Percentiles rank a stretch among this genome's conserved stretches.
These are phyloP conservation scores for Carallia brachiata DNA, from an alignment of 345 rosid genomes.

Conservation along the genomic window DNA sequence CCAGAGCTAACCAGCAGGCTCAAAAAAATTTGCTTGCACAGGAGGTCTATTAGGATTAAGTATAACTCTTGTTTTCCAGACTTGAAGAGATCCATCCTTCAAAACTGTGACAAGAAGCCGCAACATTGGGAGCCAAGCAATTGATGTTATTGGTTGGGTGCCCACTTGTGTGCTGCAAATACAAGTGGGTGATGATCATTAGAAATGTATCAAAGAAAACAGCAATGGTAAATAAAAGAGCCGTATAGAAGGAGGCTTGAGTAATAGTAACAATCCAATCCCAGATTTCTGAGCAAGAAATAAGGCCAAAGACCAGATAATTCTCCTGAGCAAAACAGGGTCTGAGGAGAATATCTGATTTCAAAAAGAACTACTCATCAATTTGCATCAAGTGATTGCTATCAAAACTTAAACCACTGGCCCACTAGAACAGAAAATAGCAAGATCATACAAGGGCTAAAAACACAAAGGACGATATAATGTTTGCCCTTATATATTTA, in stretches of 20 bases:
- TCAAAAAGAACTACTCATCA: neutral
- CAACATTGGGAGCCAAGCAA: conserved; percentile 84
- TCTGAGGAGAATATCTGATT: neutral
- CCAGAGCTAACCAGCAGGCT: conserved; percentile 65
- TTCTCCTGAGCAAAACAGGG: neutral
- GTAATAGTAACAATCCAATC: neutral
- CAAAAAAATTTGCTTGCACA: conserved; percentile 88
- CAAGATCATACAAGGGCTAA: neutral
- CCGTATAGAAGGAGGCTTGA: neutral
- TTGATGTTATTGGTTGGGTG: conserved; percentile 85
- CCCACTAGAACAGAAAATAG: neutral
- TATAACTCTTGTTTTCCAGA: conserved; percentile 80
- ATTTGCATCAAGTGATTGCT: conserved; percentile 2
- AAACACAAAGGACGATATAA: too few species aligned
- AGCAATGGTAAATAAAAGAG: neutral
- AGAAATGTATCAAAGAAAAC: conserved; percentile 2
- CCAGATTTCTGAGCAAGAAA: neutral
- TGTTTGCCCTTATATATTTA: neutral
- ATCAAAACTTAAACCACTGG: neutral
- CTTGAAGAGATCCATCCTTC: conserved; percentile 91
- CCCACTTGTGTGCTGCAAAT: conserved; percentile 77
- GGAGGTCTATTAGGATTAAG: conserved; percentile 89
- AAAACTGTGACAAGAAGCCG: conserved; percentile 80
- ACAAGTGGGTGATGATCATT: neutral
- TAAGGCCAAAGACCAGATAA: neutral